Evolutionary conservation across 2,329 filamentous ascomycete species (phyloP).

Genomic region (Ascochyta clinopodiicola): DNA sequence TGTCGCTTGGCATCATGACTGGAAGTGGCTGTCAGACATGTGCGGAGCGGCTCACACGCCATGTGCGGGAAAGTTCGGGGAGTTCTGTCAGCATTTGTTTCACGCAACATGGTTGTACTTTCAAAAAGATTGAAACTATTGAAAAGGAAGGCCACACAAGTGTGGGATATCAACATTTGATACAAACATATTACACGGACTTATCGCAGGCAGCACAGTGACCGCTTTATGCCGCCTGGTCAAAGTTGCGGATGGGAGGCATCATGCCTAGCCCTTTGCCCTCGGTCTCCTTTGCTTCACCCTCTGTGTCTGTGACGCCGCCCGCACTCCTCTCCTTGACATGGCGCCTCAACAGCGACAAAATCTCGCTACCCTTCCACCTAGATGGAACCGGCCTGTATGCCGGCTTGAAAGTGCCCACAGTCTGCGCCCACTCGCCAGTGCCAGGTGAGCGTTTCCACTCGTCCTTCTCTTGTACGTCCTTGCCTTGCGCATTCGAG

Average conservation of each 20-base stretch:
- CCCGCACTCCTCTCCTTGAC: conserved; percentile 74
- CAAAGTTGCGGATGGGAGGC: conserved; percentile 58
- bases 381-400: conserved; percentile 87
- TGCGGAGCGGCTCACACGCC: neutral
- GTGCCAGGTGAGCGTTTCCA: conserved; percentile 61
- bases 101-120: no score
- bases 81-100: no score
- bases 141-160: neutral
- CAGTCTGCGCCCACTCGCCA: conserved; percentile 96
- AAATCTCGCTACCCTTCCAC: conserved; percentile 84
- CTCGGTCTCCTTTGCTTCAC: conserved; percentile 41
- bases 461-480: conserved; percentile 52
- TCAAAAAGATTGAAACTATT: no score
- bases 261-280: conserved; percentile 56
- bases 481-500: conserved; percentile 54
- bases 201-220: neutral
- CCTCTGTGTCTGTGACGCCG: conserved; percentile 54
- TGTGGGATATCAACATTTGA: neutral
- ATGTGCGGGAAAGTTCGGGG: neutral
- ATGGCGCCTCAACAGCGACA: conserved; percentile 78
- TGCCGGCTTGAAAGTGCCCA: conserved; percentile 91
- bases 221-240: conserved; percentile 29
- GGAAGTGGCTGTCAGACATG: neutral
- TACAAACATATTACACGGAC: conserved; percentile 9
- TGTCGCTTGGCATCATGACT: neutral